A percentile compares a stretch with the other conserved stretches of the same genome.
phyloP scores from a whole-genome alignment of 768 basidiomycete genomes.

The Mycena haematopus region DNA sequence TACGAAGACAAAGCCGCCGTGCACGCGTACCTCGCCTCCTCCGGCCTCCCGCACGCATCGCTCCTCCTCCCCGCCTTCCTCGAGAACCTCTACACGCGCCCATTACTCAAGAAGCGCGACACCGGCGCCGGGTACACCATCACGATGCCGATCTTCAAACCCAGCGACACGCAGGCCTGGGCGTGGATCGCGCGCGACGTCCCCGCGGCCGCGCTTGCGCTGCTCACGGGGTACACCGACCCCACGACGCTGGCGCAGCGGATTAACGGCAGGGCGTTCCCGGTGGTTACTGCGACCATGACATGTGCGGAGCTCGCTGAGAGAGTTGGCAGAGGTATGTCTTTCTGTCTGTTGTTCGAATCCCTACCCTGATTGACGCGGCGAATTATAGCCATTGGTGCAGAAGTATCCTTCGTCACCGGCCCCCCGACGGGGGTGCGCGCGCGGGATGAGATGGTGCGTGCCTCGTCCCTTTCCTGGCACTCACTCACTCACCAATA shows the following conservation, averaged over 20 bases:
- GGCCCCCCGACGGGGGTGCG: background rate
- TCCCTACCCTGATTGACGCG: no score
- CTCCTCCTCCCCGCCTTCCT: constrained; percentile 11
- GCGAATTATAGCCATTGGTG: constrained; percentile 8
- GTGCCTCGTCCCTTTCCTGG: background rate
- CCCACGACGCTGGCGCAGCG: background rate
- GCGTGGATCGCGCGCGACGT: constrained; percentile 13
- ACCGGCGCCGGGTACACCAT: background rate
- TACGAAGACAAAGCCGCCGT: constrained; percentile 1
- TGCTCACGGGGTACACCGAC: constrained; percentile 18
- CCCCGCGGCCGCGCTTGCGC: constrained; percentile 7
- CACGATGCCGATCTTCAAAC: background rate
- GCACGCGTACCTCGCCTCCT: background rate
- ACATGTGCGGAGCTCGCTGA: constrained; percentile 7
- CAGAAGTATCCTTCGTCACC: constrained; percentile 15
- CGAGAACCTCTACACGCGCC: constrained; percentile 9
- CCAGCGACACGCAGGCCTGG: background rate
- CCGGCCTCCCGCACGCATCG: constrained; percentile 8
- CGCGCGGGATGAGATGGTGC: constrained; percentile 17
- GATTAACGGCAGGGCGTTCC: constrained; percentile 5
- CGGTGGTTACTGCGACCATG: constrained; percentile 4
- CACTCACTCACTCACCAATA: background rate
- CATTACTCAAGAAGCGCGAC: background rate
- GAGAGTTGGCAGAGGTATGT: background rate
- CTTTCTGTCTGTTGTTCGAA: background rate